Base-by-base conservation (phyloP, 768 basidiomycete genomes). In the Pleurotus platypus region DNA sequence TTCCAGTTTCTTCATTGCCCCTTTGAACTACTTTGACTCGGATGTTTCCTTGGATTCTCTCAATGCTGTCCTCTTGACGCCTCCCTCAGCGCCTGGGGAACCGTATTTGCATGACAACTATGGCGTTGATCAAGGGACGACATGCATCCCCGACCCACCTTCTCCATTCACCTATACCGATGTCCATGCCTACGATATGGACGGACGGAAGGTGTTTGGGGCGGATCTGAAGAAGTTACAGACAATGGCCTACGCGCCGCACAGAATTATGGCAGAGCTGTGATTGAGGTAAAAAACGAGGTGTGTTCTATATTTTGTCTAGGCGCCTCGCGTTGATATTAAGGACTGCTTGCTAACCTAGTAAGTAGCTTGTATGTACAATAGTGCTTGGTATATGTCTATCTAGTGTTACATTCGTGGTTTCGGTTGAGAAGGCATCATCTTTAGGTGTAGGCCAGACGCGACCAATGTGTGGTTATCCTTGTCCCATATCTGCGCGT, bases 21-120 rank as follows among this genome's bases (percentile, higher is more conserved):
- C 84, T 3, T 73, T 85, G 61, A 87, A 87, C 68, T 87, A 80
- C 72, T 84, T 84, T 66, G 85, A 87, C 64, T 71, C 75, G 50
- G 85, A 87, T 63, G 71, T 83, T 54, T 82, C 84, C 11, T 76
- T 85, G 69, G 84, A 85, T 51, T 76, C 77, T 13, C 68, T 67
- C 57, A 84, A 85, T 50, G 78, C 82, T 16, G 74, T 85, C 55
- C 62, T 83, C 9, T 68, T 84, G 37, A 67, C 71, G 42, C 63
- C 70, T 8, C 80, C 81, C 4, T 55, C 64, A 16, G 56, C 58
- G 8, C 69, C 74, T 0, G 78, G 75, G 7, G 72, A 70, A 1
- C 59, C 71, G 1, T 83, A 73, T 64, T 55, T 63, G 0, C 77
- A 67, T 57, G 78, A 86, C 24, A 81, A 86, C 60, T 78, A 83